Base-by-base conservation (phyloP, 1,284 basidiomycete species). In the Naganishia albida region DNA sequence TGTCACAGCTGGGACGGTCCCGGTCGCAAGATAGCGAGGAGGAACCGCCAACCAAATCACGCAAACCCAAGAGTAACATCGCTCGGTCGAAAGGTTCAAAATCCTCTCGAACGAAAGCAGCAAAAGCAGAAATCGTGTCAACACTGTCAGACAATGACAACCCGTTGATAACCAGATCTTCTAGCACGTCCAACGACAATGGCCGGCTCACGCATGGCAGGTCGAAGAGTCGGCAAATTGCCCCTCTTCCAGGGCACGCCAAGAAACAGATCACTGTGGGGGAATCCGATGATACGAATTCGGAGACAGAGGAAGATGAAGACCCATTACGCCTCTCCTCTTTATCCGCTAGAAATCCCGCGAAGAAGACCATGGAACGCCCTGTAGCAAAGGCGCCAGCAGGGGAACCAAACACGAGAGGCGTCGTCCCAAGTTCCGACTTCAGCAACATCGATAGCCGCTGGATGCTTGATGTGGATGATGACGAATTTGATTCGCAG, bases 381-480 rank as follows among this genome's bases (percentile, higher is more conserved):
- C 62, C 18, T 16, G 16, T 43, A 0, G 28, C 39, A n/a, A 51
- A 59, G 20, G 13, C 26, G 10, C 10, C 38, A 15, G 18, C 46
- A 25, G 30, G n/a, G 26, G 48, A 26, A 12, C 15, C 28, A 23
- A 28, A 34, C 10, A n/a, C 39, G 4, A 57, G 52, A 26, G 39
- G 42, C 62, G 64, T 10, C 25, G n/a, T 63, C 16, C 60, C 60
- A n/a, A 57, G 53, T 20, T 57, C 60, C 23, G 44, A 63, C 20
- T 62, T 62, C 43, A 63, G 60, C 40, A 62, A 67, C 28, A 50
- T 67, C 54, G 54, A 57, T 38, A 50, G 53, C 39, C 49, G 64
- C 10, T 67, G 66, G 66, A 67, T 67, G 66, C 56, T 67, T 39
- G 66, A 67, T 44, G 40, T 67, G 12, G 62, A 64, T 23, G 66